Evolutionary conservation across 192 early-diverging fungal genomes (phyloP).

Genomic region (Coemansia sp.): DNA sequence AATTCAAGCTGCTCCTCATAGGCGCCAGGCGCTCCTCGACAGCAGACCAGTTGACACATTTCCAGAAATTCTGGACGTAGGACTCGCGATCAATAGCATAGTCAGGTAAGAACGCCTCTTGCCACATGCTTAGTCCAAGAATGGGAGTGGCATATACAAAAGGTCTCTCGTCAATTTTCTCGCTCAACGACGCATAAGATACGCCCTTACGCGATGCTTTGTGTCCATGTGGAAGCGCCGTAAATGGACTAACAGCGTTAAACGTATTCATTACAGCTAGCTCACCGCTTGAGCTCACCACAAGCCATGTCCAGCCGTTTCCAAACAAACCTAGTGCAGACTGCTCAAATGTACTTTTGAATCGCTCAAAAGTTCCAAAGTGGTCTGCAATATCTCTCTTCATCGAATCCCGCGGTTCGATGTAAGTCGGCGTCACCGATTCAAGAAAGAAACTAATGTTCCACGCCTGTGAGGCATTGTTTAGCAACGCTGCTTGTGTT

Average conservation of each 20-base stretch:
- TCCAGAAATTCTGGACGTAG: conserved; percentile 53
- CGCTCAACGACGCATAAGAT: conserved; percentile 29
- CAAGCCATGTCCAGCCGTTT: conserved; percentile 58
- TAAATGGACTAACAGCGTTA: conserved; percentile 46
- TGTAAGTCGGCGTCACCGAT: conserved; percentile 27
- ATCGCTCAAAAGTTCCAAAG: conserved; percentile 46
- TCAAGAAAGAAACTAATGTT: conserved; percentile 56
- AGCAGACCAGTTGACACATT: conserved; percentile 49
- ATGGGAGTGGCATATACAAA: conserved; percentile 38
- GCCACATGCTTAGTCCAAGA: conserved; percentile 56
- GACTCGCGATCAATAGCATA: conserved; percentile 41
- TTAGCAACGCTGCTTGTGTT: conserved; percentile 30
- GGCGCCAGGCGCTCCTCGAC: conserved; percentile 41
- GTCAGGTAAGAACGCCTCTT: conserved; percentile 53
- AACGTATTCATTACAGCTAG: conserved; percentile 53
- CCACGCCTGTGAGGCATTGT: conserved; percentile 58
- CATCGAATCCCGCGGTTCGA: conserved; percentile 21
- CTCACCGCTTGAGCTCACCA: conserved; percentile 33
- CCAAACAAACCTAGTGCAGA: conserved; percentile 53
- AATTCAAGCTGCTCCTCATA: neutral
- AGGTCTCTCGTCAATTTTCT: conserved; percentile 17
- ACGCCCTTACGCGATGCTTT: conserved; percentile 12
- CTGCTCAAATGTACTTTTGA: conserved; percentile 33
- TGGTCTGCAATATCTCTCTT: conserved; percentile 29
- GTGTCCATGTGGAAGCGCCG: conserved; percentile 23